Evolutionary conservation across 2,329 filamentous ascomycete species (phyloP).

Genomic region (Coniochaeta prunicola): DNA sequence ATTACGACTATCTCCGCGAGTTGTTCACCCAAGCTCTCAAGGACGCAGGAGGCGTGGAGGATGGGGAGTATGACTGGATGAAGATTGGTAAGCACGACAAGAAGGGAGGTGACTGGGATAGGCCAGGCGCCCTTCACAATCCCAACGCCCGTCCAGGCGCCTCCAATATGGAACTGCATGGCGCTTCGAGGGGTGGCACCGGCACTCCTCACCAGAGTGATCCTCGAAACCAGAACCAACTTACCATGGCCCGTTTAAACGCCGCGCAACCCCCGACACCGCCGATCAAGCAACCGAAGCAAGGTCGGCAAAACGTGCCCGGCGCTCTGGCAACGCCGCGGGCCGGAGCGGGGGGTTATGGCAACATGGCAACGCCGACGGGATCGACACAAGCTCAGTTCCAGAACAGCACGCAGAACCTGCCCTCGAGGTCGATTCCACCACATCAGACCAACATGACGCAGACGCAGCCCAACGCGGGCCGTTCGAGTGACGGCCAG

Average conservation of each 20-base stretch:
- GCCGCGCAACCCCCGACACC: constrained; percentile 84
- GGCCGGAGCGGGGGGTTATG: constrained; percentile 63
- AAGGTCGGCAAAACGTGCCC: constrained; percentile 69
- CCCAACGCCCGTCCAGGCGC: constrained; percentile 71
- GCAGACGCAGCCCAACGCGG: constrained; percentile 46
- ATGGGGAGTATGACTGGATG: constrained; percentile 99
- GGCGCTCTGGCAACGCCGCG: constrained; percentile 69
- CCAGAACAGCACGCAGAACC: constrained; percentile 88
- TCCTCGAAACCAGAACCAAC: constrained; percentile 48
- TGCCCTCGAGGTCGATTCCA: constrained; percentile 59
- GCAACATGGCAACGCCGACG: constrained; percentile 75
- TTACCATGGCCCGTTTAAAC: constrained; percentile 87
- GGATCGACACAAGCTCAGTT: constrained; percentile 94
- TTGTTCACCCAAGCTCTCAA: constrained; percentile 95
- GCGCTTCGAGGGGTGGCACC: constrained; percentile 60
- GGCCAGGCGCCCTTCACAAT: constrained; percentile 62
- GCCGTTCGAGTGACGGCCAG: constrained; percentile 60
- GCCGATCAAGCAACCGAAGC: constrained; percentile 71
- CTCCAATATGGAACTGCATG: constrained; percentile 79
- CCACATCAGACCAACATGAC: constrained; percentile 54
- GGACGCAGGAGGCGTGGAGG: constrained; percentile 88
- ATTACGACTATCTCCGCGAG: constrained; percentile 96
- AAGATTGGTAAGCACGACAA: constrained; percentile 78
- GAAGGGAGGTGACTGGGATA: constrained; percentile 72
- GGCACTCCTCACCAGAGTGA: constrained; percentile 50